Conservation (phyloP, 2,329 filamentous ascomycete genomes). For the Diaporthe sp. region DNA sequence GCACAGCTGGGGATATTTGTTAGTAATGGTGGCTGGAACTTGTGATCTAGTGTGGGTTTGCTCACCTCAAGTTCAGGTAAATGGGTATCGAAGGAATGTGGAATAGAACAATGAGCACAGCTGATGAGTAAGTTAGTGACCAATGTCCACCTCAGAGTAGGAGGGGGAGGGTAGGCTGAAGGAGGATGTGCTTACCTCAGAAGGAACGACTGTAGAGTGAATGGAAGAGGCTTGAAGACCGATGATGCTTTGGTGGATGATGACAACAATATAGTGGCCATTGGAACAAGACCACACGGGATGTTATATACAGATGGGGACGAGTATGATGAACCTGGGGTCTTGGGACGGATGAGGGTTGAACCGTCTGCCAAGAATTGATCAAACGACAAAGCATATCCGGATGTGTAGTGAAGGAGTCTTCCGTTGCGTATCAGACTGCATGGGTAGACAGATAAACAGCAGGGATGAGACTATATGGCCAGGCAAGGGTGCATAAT, state of each 20-base stretch:
- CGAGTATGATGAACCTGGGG: conserved; percentile 17
- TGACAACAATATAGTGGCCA: conserved; percentile 49
- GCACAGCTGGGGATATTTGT: conserved; percentile 55
- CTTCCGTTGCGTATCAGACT: conserved; percentile 59
- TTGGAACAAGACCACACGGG: conserved; percentile 44
- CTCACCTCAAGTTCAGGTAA: conserved; percentile 54
- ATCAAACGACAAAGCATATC: conserved; percentile 48
- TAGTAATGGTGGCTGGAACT: conserved; percentile 38
- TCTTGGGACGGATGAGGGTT: conserved; percentile 40
- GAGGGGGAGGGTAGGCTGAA: background rate
- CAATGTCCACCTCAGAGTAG: background rate
- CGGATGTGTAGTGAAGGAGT: conserved; percentile 54
- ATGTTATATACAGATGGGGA: conserved; percentile 55
- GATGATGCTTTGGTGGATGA: conserved; percentile 49
- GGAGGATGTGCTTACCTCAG: conserved; percentile 56
- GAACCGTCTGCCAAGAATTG: conserved; percentile 48
- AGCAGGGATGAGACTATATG: conserved; percentile 33
- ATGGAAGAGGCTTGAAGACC: conserved; percentile 52
- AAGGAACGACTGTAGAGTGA: conserved; percentile 58
- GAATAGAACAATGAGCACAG: conserved; percentile 64
- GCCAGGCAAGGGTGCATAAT: conserved; percentile 16
- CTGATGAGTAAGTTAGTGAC: conserved; percentile 50
- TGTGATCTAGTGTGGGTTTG: background rate
- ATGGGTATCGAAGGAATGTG: conserved; percentile 54
- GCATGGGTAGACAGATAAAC: conserved; percentile 51